A percentile compares a stretch with the other conserved stretches of the same genome.
Evolutionary conservation across 2,329 filamentous ascomycete genomes (phyloP).

Genomic region (Exophiala alcalophila): DNA sequence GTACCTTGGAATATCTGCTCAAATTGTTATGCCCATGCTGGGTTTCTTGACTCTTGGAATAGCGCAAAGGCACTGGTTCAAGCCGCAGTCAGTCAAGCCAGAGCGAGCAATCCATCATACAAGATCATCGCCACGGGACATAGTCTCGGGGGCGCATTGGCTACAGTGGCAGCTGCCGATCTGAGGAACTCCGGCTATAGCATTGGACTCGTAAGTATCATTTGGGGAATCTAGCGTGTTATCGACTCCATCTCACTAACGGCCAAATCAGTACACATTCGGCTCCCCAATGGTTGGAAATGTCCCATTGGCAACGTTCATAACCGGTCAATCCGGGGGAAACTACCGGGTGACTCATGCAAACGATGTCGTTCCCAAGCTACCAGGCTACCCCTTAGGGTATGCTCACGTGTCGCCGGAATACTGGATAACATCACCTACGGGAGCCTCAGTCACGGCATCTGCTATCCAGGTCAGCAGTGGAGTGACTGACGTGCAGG

Average conservation of each 20-base stretch:
- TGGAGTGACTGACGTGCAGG: slow-evolving; percentile 35
- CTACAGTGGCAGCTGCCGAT: slow-evolving; percentile 46
- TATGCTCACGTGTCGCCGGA: slow-evolving; percentile 41
- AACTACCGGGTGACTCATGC: slow-evolving; percentile 41
- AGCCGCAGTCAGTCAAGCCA: slow-evolving; percentile 38
- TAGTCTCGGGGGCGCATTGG: slow-evolving; percentile 52
- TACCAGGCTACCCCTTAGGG: slow-evolving; percentile 36
- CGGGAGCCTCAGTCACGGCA: slow-evolving; percentile 33
- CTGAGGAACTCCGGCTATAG: slow-evolving; percentile 43
- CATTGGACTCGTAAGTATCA: slow-evolving; percentile 41
- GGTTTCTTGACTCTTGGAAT: slow-evolving; percentile 50
- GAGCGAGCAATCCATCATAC: slow-evolving; percentile 40
- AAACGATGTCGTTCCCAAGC: slow-evolving; percentile 40
- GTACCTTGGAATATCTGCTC: slow-evolving; percentile 41
- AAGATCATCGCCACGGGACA: slow-evolving; percentile 50
- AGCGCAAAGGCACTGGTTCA: slow-evolving; percentile 39
- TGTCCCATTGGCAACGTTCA: slow-evolving; percentile 37
- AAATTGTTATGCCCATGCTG: slow-evolving; percentile 43
- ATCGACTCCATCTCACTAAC: slow-evolving; percentile 5
- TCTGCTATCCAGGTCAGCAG: slow-evolving; percentile 35
- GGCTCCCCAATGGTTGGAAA: slow-evolving; percentile 46
- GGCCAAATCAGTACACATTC: slow-evolving; percentile 39
- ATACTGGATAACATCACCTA: slow-evolving; percentile 41
- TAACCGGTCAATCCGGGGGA: slow-evolving; percentile 36
- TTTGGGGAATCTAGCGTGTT: not conserved